Evolutionary conservation across 306 rosid genomes (phyloP).

Genomic region (Quercus alba): DNA sequence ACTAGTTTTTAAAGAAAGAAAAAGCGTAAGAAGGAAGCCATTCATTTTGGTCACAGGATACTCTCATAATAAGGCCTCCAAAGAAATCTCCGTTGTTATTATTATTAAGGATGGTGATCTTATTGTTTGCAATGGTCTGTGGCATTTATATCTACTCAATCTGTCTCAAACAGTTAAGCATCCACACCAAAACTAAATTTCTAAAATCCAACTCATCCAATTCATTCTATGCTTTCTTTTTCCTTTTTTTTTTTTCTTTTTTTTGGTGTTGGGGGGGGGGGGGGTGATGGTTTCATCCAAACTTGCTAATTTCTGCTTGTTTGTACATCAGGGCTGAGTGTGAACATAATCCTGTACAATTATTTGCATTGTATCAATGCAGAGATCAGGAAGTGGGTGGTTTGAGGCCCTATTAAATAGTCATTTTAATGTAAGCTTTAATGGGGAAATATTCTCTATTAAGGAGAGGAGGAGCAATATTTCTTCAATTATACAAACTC

Average conservation of each 20-base stretch:
- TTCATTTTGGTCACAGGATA: conserved; percentile 49
- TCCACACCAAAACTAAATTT: conserved; percentile 19
- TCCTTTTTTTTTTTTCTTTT: too few species aligned
- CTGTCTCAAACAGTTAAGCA: conserved; percentile 68
- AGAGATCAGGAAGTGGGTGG: conserved; percentile 94
- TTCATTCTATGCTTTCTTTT: too few species aligned
- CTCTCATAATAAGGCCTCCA: conserved; percentile 57
- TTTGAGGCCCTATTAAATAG: conserved; percentile 83
- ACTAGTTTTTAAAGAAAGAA: too few species aligned
- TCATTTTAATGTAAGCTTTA: conserved; percentile 75
- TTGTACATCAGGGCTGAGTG: conserved; percentile 59
- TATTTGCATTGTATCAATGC: conserved; percentile 81
- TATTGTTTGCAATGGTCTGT: conserved; percentile 61
- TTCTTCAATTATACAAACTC: conserved; percentile 63
- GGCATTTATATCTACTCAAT: conserved; percentile 65
- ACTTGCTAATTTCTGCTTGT: too few species aligned
- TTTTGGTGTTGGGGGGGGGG: too few species aligned
- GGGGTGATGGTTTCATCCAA: too few species aligned
- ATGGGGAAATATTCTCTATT: conserved; percentile 83
- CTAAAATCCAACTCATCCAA: too few species aligned
- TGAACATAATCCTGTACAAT: conserved; percentile 68
- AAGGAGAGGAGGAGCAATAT: conserved; percentile 62
- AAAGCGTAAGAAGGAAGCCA: too few species aligned
- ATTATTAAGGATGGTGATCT: conserved; percentile 43
- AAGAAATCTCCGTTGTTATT: conserved; percentile 66